Base-by-base conservation (phyloP, 108 stramenopile genomes). In the Schizochytrium sp. region DNA sequence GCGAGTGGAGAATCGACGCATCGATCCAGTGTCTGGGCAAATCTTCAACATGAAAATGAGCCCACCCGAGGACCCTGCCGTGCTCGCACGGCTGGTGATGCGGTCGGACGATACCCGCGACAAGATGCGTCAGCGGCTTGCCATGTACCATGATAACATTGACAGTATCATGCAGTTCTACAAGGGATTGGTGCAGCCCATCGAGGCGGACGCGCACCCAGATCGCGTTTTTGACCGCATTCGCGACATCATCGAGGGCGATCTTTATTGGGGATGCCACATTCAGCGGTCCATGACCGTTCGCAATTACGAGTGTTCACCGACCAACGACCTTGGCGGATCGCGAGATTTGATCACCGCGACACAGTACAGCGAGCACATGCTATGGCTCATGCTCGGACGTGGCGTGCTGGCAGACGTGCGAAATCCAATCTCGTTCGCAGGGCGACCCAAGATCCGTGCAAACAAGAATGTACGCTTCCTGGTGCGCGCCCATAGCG, bases 71-170 rank as follows among this genome's bases (percentile, higher is more conserved):
- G 94, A 96, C 60, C 96, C 96, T 72, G 94, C 93, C 60, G 63
- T 97, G 29, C 88, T 93, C 76, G 88, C 63, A 19, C 92, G 96
- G 19, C 91, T 98, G 87, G 93, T 94, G 87, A 97, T 97, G 59
- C 95, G 98, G 58, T 91, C 92, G 28, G 98, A 99, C 92, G 98
- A 99, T 91, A 99, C 98, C 14, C 97, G 95, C 72, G 98, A 99
- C 91, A 99, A 98, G 93, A 95, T 97, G 28, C 92, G 88, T 72
- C 96, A 97, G 45, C 94, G 98, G n/a, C 89, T 98, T 88, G 94
- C 92, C 87, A 93, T 95, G 58, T 99, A 97, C 91, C 95, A 97
- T 92, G 90, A 92, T 63, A 98, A 99, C 92, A 95, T 96, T 19
- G 94, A 95, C 58, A 94, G 95, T 10, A 95, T 97, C 41, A 95